These are phyloP conservation scores for Avena atlantica DNA, from an alignment of 176 grass and related monocot genomes.

Conservation along the genomic window DNA sequence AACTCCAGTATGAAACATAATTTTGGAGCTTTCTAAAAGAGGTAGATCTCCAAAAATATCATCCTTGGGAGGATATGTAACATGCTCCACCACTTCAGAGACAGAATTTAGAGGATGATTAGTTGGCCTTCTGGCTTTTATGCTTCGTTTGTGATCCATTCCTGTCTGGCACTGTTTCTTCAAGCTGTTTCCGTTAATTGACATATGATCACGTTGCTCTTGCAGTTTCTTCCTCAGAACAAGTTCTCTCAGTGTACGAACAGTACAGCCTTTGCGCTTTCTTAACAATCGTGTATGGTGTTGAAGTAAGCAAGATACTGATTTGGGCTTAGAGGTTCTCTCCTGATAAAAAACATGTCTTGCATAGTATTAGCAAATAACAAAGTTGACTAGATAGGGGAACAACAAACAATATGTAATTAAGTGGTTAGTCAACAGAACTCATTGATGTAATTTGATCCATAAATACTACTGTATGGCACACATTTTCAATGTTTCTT, in stretches of 20 bases:
- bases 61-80: slow-evolving; percentile 48
- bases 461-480: background rate
- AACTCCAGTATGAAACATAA: slow-evolving; percentile 51
- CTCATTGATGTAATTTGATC: background rate
- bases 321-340: slow-evolving; percentile 44
- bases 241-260: slow-evolving; percentile 42
- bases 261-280: slow-evolving; percentile 42
- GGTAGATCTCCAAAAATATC: slow-evolving; percentile 69
- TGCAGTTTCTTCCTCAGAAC: slow-evolving; percentile 37
- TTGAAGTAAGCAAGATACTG: slow-evolving; percentile 53
- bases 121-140: slow-evolving; percentile 25
- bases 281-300: slow-evolving; percentile 41
- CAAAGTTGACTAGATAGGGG: slow-evolving; percentile 1
- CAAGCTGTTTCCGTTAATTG: slow-evolving; percentile 39
- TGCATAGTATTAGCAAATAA: slow-evolving; percentile 39
- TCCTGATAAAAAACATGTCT: slow-evolving; percentile 54
- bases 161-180: slow-evolving; percentile 25
- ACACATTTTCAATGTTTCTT: slow-evolving; percentile 7
- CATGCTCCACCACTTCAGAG: slow-evolving; percentile 42
- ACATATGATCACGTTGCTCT: slow-evolving; percentile 35
- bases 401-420: slow-evolving; percentile 3
- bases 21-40: slow-evolving; percentile 60
- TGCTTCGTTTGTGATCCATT: slow-evolving; percentile 33
- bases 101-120: slow-evolving; percentile 39
- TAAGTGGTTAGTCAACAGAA: background rate